A percentile compares a stretch with the other conserved stretches of the same genome.
These are phyloP conservation scores for Schizophyllum commune DNA, from an alignment of 1,284 basidiomycete genomes.

Conservation along the genomic window DNA sequence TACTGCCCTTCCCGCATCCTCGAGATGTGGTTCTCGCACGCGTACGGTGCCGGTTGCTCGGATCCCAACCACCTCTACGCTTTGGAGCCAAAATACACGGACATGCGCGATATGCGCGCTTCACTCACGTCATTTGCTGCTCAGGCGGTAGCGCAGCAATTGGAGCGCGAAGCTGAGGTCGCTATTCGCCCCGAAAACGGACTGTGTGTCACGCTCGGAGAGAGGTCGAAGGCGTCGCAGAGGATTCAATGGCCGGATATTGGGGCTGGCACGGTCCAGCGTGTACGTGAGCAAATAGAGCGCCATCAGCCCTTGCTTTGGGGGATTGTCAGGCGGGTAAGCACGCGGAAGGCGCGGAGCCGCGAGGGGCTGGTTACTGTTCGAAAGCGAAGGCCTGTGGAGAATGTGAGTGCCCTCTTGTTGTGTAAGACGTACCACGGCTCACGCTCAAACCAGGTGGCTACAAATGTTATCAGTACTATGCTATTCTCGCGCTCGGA, in stretches of 20 bases:
- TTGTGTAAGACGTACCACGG: background rate
- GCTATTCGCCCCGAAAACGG: background rate
- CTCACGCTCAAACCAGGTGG: no score
- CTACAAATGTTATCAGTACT: background rate
- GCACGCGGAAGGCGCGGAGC: no score
- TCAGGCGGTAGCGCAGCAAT: background rate
- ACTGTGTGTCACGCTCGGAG: background rate
- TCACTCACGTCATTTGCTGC: background rate
- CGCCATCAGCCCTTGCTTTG: background rate
- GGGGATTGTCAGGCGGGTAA: background rate
- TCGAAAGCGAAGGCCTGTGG: no score
- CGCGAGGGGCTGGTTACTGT: no score
- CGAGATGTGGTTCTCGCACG: background rate
- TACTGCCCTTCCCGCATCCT: background rate
- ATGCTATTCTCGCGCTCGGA: background rate
- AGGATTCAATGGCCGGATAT: no score
- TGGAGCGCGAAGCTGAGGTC: background rate
- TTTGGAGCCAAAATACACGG: no score
- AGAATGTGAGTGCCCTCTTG: no score
- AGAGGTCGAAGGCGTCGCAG: no score
- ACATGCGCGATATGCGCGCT: background rate
- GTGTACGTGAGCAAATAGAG: background rate
- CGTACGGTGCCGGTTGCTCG: background rate
- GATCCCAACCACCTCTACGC: no score
- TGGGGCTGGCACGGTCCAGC: no score